Evolutionary conservation across 2,329 filamentous ascomycete genomes (phyloP), one percentile per base, ranked within the genome.

Genomic region (Periconia digitata): DNA sequence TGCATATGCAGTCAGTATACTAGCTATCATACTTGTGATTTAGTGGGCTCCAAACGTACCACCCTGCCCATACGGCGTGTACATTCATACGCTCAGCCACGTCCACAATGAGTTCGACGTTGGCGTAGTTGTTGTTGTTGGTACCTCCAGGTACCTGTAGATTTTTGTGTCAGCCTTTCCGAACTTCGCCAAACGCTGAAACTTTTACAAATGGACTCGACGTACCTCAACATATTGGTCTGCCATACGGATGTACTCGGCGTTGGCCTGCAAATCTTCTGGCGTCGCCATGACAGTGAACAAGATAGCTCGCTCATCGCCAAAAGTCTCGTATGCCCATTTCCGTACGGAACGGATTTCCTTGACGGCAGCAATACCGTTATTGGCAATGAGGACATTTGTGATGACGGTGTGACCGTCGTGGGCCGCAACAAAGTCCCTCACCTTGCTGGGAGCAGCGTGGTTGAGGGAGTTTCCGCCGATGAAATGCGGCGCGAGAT

Each of bases 51-150:
- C 22, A 39, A 51, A 56, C 87, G 80, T 76, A 94, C 92, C 94
- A 99, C 81, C 94, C 94, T 63, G 94, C 94, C 94, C 94, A 99
- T 15, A 99, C 94, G 50, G 94, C 94, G 69, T 99, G 94, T 52
- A 99, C 94, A 64, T 92, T 85, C 91, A 96, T 97, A 55, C 94
- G 90, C 81, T 99, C 94, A 21, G 94, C 94, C 71, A 99, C 85
- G 78, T 99, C 94, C 59, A 99, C 94, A 74, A 99, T 99, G 71
- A 99, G 82, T 79, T 99, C 94, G 51, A 99, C 94, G 72, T 99
- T 99, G 77, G 94, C 94, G 76, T 99, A 99, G 77, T 99, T 99
- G 86, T 99, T 96, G 83, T 99, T 99, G 80, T 99, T 99, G 54
- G 94, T 99, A 70, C 94, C 94, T 69, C 94, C 94, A 27, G 94